Evolutionary conservation across 306 rosid genomes (phyloP).

Genomic region (Bauhinia variegata): DNA sequence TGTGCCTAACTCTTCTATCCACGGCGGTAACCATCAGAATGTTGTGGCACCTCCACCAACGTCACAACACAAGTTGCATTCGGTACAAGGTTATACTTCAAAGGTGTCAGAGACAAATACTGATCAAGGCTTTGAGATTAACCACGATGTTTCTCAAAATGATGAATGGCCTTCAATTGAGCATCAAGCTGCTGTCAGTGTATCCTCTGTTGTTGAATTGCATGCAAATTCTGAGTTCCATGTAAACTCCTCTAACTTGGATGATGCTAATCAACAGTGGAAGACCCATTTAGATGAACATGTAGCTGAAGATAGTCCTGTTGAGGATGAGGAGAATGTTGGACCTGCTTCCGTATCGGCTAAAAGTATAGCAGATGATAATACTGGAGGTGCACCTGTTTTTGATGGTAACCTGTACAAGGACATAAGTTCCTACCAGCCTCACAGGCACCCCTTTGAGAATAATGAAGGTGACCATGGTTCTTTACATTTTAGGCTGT

Average conservation of each 20-base stretch:
- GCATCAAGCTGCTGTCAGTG: conserved; percentile 55
- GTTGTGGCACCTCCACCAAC: conserved; percentile 49
- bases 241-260: conserved; percentile 55
- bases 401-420: conserved; percentile 64
- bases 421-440: conserved; percentile 64
- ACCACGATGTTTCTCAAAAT: conserved; percentile 44
- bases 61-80: conserved; percentile 50
- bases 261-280: conserved; percentile 52
- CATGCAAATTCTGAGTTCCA: conserved; percentile 54
- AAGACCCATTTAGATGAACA: conserved; percentile 57
- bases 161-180: conserved; percentile 95
- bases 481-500: conserved; percentile 19
- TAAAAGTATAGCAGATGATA: conserved; percentile 67
- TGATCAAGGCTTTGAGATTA: conserved; percentile 46
- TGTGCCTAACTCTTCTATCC: conserved; percentile 50
- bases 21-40: conserved; percentile 52
- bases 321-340: conserved; percentile 53
- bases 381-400: conserved; percentile 56
- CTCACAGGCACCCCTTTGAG: conserved; percentile 64
- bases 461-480: conserved; percentile 63
- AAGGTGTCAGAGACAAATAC: conserved; percentile 49
- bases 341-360: conserved; percentile 65
- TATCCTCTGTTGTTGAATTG: conserved; percentile 58
- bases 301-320: conserved; percentile 58
- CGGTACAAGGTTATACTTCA: conserved; percentile 56